Evolutionary conservation across 805 yeast species (phyloP).

Genomic region (Cyberlindnera petersonii): DNA sequence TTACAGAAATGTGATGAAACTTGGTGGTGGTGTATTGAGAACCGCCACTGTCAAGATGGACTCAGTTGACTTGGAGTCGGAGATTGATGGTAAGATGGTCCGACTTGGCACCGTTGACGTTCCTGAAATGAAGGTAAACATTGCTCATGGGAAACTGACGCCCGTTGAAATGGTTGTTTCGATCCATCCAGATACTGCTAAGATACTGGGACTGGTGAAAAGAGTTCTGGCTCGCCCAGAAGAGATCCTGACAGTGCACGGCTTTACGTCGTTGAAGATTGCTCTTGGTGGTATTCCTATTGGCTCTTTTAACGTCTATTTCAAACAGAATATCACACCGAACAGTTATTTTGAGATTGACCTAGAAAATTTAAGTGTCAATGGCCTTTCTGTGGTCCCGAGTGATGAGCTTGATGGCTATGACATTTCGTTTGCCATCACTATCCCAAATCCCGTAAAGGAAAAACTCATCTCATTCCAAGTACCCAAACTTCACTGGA

Average conservation of each 20-base stretch:
- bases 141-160: constrained; percentile 27
- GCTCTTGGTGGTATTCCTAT: constrained; percentile 33
- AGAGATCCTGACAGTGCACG: constrained; percentile 31
- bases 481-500: constrained; percentile 38
- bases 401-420: constrained; percentile 22
- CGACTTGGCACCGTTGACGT: constrained; percentile 32
- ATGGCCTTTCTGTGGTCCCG: constrained; percentile 25
- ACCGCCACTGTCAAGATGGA: constrained; percentile 30
- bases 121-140: constrained; percentile 32
- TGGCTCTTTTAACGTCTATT: constrained; percentile 29
- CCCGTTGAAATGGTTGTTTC: constrained; percentile 29
- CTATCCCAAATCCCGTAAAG: constrained; percentile 24
- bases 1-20: constrained; percentile 27
- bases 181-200: constrained; percentile 32
- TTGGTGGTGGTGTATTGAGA: constrained; percentile 32
- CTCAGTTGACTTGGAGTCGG: constrained; percentile 30
- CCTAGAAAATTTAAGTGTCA: constrained; percentile 23
- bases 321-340: constrained; percentile 30
- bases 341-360: constrained; percentile 21
- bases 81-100: constrained; percentile 16
- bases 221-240: constrained; percentile 30
- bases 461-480: constrained; percentile 20
- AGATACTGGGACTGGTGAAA: constrained; percentile 33
- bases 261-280: constrained; percentile 32
- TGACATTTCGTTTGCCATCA: constrained; percentile 15